These are phyloP conservation scores for Fomes fomentarius DNA, from an alignment of 1,284 basidiomycete genomes.

Conservation along the genomic window DNA sequence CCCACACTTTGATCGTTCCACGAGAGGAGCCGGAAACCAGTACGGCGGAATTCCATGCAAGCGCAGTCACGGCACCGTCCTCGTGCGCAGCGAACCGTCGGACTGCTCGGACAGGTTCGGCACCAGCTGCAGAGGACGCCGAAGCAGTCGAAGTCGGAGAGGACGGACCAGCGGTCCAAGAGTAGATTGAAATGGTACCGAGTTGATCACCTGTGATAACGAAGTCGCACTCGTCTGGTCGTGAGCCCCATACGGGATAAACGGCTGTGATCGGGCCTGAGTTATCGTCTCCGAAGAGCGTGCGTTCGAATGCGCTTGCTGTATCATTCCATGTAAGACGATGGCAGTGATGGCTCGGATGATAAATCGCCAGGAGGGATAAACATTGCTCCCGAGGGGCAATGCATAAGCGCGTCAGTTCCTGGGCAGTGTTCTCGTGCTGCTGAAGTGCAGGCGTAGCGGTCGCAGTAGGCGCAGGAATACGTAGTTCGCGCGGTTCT, in stretches of 20 bases:
- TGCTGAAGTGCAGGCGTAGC: slow-evolving; percentile 16
- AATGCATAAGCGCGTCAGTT: slow-evolving; percentile 28
- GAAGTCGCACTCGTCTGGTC: slow-evolving; percentile 45
- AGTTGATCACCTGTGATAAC: slow-evolving; percentile 60
- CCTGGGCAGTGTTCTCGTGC: slow-evolving; percentile 5
- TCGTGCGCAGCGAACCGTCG: slow-evolving; percentile 61
- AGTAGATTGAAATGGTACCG: slow-evolving; percentile 63
- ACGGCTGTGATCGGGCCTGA: slow-evolving; percentile 52
- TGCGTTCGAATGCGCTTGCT: slow-evolving; percentile 37
- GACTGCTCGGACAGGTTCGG: slow-evolving; percentile 43
- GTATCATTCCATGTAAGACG: slow-evolving; percentile 42
- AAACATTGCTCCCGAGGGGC: slow-evolving; percentile 22
- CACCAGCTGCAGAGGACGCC: slow-evolving; percentile 65
- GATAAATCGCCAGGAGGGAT: slow-evolving; percentile 49
- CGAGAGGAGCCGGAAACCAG: slow-evolving; percentile 66
- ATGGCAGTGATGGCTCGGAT: slow-evolving; percentile 50
- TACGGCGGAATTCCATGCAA: slow-evolving; percentile 61
- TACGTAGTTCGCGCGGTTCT: slow-evolving; percentile 29
- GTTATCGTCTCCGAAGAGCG: slow-evolving; percentile 54
- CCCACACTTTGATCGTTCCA: slow-evolving; percentile 68
- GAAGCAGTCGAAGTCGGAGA: slow-evolving; percentile 42
- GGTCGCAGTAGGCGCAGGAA: slow-evolving; percentile 28
- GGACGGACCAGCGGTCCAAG: slow-evolving; percentile 45
- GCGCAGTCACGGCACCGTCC: slow-evolving; percentile 60
- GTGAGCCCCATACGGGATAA: slow-evolving; percentile 47